Conservation (phyloP, 495 filamentous ascomycete species). For the Penicillium bialowiezense region DNA sequence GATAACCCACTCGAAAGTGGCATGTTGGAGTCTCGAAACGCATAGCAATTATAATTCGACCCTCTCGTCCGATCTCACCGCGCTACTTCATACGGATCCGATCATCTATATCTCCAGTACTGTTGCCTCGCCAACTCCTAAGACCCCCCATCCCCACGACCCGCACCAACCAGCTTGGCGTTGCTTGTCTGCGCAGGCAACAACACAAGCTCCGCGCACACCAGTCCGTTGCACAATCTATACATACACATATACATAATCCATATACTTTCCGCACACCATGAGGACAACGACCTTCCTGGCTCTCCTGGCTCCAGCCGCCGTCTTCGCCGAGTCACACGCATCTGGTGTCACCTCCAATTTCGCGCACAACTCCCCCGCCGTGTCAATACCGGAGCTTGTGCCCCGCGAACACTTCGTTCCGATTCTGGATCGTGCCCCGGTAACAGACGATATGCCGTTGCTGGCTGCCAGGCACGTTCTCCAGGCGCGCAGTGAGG, state of each 20-base stretch:
- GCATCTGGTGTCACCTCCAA: slow-evolving; percentile 19
- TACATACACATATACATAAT: background rate
- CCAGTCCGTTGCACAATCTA: background rate
- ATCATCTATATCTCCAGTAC: background rate
- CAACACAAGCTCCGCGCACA: background rate
- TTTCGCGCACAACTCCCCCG: slow-evolving; percentile 24
- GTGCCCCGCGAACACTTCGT: slow-evolving; percentile 6
- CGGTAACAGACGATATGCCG: slow-evolving; percentile 3
- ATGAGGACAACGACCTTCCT: slow-evolving; percentile 36
- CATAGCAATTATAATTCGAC: background rate
- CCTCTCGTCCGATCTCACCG: background rate
- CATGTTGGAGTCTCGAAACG: background rate
- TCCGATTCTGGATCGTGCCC: slow-evolving; percentile 1
- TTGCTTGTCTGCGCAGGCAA: slow-evolving; percentile 23
- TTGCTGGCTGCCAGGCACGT: slow-evolving; percentile 12
- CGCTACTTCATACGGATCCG: background rate
- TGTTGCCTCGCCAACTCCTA: slow-evolving; percentile 30
- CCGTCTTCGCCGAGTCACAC: slow-evolving; percentile 28
- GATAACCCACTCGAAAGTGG: slow-evolving; percentile 1
- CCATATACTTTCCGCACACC: slow-evolving; percentile 2
- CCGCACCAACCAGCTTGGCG: slow-evolving; percentile 26
- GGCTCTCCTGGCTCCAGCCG: slow-evolving; percentile 31
- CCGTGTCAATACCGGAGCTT: slow-evolving; percentile 29
- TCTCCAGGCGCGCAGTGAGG: slow-evolving; percentile 41
- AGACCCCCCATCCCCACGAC: slow-evolving; percentile 13